These are phyloP conservation scores for Fusarium sp. DNA, from an alignment of 2,329 filamentous ascomycete genomes.

Conservation along the genomic window DNA sequence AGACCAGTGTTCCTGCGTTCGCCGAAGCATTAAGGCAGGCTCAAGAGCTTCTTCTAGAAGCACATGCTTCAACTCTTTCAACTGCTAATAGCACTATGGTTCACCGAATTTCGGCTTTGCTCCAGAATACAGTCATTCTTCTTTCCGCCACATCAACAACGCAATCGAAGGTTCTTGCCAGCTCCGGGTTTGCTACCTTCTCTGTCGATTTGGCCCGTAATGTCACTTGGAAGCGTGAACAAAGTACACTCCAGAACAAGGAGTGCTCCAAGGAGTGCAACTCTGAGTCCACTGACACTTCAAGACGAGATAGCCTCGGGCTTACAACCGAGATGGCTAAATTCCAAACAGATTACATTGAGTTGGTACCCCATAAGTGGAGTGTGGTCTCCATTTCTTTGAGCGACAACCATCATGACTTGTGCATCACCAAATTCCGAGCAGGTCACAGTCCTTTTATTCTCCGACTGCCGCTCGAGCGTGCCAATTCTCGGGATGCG, in stretches of 20 bases:
- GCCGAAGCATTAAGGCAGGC: constrained; percentile 71
- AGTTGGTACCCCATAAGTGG: constrained; percentile 86
- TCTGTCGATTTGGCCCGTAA: constrained; percentile 77
- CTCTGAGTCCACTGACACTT: constrained; percentile 7
- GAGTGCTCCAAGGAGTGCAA: constrained; percentile 22
- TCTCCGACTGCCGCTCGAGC: constrained; percentile 83
- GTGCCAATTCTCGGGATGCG: constrained; percentile 82
- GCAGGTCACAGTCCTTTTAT: constrained; percentile 83
- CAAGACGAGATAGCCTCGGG: constrained; percentile 59
- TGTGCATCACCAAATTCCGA: constrained; percentile 89
- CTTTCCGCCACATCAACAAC: constrained; percentile 69
- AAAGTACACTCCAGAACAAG: constrained; percentile 63
- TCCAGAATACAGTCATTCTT: constrained; percentile 74
- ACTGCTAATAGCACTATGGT: constrained; percentile 69
- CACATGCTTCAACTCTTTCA: constrained; percentile 68
- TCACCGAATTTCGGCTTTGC: constrained; percentile 70
- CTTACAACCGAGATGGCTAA: constrained; percentile 64
- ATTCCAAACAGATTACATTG: constrained; percentile 85
- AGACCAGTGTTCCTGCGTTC: constrained; percentile 56
- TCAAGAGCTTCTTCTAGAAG: constrained; percentile 72
- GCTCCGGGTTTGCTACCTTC: constrained; percentile 70
- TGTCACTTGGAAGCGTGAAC: constrained; percentile 74
- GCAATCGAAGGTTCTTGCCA: constrained; percentile 58
- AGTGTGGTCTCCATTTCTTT: constrained; percentile 86
- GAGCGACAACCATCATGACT: constrained; percentile 83